Conservation (phyloP, 2,329 filamentous ascomycete species). For the Fusarium zealandicum region DNA sequence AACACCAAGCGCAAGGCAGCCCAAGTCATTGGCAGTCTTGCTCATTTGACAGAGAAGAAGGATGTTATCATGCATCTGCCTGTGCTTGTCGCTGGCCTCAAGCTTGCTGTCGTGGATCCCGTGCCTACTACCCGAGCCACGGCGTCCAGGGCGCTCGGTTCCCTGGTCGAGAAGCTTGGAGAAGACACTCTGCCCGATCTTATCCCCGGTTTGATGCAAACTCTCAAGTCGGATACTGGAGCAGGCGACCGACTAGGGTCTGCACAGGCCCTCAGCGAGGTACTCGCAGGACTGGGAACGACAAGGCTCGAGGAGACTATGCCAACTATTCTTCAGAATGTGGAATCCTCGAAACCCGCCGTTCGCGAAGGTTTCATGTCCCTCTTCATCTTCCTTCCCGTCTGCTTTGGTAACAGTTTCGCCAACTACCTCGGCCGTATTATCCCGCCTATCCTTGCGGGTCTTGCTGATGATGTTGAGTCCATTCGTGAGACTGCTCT, state of each 20-base stretch:
- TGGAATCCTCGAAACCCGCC: conserved; percentile 85
- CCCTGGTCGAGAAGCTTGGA: conserved; percentile 96
- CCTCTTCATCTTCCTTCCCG: conserved; percentile 97
- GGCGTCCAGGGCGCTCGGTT: conserved; percentile 93
- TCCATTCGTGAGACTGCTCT: conserved; percentile 97
- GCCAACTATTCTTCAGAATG: conserved; percentile 95
- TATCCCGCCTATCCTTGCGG: conserved; percentile 92
- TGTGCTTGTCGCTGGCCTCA: conserved; percentile 88
- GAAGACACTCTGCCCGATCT: conserved; percentile 97
- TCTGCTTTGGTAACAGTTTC: conserved; percentile 99
- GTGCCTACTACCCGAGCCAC: conserved; percentile 96
- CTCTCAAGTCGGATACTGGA: conserved; percentile 94
- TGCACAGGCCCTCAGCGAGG: conserved; percentile 94
- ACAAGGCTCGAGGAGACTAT: conserved; percentile 92
- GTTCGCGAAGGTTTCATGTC: conserved; percentile 99
- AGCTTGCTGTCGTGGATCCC: conserved; percentile 89
- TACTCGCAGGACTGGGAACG: conserved; percentile 93
- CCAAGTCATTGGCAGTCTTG: conserved; percentile 96
- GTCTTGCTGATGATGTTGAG: conserved; percentile 94
- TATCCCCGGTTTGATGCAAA: conserved; percentile 96
- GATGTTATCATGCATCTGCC: conserved; percentile 91
- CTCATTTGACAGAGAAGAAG: conserved; percentile 95
- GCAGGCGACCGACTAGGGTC: conserved; percentile 96
- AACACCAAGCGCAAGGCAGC: conserved; percentile 95
- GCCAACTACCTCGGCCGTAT: conserved; percentile 94